Base-by-base conservation (phyloP, 495 filamentous ascomycete genomes). In the Aspergillus steynii region DNA sequence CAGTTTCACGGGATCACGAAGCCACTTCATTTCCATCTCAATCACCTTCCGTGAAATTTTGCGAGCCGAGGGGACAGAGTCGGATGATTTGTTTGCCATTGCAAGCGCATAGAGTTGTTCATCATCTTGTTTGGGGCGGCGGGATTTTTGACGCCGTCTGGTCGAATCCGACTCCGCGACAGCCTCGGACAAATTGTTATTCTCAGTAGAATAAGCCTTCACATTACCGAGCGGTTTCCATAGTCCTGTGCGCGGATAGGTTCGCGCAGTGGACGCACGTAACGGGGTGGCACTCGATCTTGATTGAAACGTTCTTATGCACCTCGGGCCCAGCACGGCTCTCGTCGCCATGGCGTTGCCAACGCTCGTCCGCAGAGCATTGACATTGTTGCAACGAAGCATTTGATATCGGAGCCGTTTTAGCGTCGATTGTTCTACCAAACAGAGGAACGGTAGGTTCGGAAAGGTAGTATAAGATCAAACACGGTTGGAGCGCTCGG, bases 1-100 rank as follows among this genome's bases (percentile, higher is more conserved):
- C 51, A 96, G 80, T 62, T 83, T 79, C 28, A 83, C 68, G 5
- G 88, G 89, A 69, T 97, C 91, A 32, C 74, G 71, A 55, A 91
- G 64, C 73, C 85, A 88, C 62, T 79, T 71, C 53, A 96, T 63
- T 60, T 92, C 87, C 66, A 78, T 70, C 29, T 74, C 56, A 52
- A 83, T 61, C 9, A 62, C 65, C 50, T 65, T 73, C 28, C 29
- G 48, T 9, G 61, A 61, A 56, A 71, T 32, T 0, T 15, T 51
- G 46, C 15, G 31, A 2, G 15, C 28, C 7, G 12, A 27, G 2
- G 29, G 8, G 5, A 9, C 5, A 3, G 29, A 29, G 34, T 55
- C 51, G 4, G 55, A 29, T 46, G 56, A 57, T 12, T 60, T 61
- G 9, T 56, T 56, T 14, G 52, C 55, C 57, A 37, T 55, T 26